Evolutionary conservation across 345 rosid species (phyloP).

Genomic region (Sonneratia alba): DNA sequence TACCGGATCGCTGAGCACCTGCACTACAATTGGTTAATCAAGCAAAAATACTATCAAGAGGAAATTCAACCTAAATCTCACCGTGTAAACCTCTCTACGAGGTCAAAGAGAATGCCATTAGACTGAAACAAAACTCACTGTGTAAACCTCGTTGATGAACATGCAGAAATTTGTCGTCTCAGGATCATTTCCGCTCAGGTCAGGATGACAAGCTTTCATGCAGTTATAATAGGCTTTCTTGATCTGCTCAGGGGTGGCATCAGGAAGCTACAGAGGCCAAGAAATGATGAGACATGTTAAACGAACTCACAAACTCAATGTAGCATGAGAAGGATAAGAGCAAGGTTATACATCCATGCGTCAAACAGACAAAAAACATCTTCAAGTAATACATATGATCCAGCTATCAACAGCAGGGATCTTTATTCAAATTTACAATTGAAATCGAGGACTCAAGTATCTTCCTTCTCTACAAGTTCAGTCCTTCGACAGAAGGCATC

Average conservation of each 20-base stretch:
- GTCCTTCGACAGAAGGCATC: neutral
- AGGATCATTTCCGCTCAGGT: constrained; percentile 69
- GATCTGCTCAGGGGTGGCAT: constrained; percentile 78
- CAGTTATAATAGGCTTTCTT: constrained; percentile 93
- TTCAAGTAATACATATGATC: neutral
- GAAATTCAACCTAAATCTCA: neutral
- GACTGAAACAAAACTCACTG: constrained; percentile 35
- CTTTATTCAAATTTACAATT: neutral
- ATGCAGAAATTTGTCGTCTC: constrained; percentile 89
- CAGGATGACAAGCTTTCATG: constrained; percentile 98
- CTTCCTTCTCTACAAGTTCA: neutral
- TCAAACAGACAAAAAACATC: neutral
- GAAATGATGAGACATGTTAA: neutral
- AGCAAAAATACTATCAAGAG: constrained; percentile 2
- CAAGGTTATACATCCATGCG: neutral
- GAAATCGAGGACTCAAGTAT: neutral
- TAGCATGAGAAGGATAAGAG: neutral
- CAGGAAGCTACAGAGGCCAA: constrained; percentile 48
- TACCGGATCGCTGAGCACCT: constrained; percentile 94
- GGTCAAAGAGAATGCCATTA: neutral
- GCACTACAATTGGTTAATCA: constrained; percentile 17
- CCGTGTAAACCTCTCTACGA: neutral
- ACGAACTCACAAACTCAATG: neutral
- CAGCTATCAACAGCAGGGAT: neutral
- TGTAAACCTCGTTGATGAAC: constrained; percentile 84